phyloP scores from a whole-genome alignment of 2,329 filamentous ascomycete genomes.

The Alternaria rosae region DNA sequence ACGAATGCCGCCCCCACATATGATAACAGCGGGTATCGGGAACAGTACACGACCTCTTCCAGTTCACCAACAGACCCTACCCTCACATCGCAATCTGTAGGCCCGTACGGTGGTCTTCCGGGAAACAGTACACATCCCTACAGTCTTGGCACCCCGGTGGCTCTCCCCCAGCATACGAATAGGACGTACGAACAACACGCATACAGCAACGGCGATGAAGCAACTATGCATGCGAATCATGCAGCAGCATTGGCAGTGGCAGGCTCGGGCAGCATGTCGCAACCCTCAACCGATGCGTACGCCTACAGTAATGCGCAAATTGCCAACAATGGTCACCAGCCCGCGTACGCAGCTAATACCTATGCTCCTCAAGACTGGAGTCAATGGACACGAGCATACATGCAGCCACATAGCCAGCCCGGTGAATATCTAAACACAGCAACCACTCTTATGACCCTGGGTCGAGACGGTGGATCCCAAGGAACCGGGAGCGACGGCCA shows the following conservation, averaged over 20 bases:
- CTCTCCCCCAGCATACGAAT: constrained; percentile 31
- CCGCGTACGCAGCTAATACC: constrained; percentile 35
- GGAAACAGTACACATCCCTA: constrained; percentile 32
- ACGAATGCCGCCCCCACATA: constrained; percentile 30
- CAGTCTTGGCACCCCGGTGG: constrained; percentile 30
- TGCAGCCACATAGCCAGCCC: constrained; percentile 33
- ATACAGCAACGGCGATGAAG: constrained; percentile 36
- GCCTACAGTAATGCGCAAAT: constrained; percentile 33
- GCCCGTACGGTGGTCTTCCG: constrained; percentile 29
- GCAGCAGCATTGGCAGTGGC: constrained; percentile 40
- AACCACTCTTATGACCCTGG: constrained; percentile 49
- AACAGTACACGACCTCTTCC: constrained; percentile 31
- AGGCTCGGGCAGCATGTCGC: constrained; percentile 29
- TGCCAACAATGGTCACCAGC: constrained; percentile 23
- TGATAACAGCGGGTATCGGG: constrained; percentile 32
- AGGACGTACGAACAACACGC: constrained; percentile 37
- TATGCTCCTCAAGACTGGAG: constrained; percentile 44
- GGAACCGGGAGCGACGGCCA: constrained; percentile 26
- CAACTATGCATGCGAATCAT: constrained; percentile 39
- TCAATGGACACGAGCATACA: constrained; percentile 46
- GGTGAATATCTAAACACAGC: constrained; percentile 50
- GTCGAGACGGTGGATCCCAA: constrained; percentile 36
- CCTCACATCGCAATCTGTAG: constrained; percentile 26
- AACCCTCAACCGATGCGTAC: constrained; percentile 33
- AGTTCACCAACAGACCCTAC: constrained; percentile 29